Percentiles rank a stretch among this genome's conserved stretches.
Conservation (phyloP, 441 rosid genomes). For the Adansonia madagascariensis region DNA sequence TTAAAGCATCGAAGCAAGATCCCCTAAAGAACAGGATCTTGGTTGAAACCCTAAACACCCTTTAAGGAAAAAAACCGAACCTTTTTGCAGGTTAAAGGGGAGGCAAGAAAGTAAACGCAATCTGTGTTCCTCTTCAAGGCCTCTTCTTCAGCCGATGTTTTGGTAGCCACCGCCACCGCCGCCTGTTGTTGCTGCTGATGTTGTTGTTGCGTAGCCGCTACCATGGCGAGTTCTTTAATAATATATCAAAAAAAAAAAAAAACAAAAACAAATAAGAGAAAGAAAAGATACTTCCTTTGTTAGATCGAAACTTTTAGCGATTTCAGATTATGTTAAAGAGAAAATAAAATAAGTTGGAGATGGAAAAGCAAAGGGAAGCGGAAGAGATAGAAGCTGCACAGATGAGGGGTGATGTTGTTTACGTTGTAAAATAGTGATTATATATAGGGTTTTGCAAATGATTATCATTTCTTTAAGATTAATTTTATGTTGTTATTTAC, state of each 20-base stretch:
- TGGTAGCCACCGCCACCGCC: slow-evolving; percentile 8
- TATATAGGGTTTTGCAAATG: no score
- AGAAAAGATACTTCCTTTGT: slow-evolving; percentile 23
- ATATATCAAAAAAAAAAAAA: slow-evolving; percentile 17
- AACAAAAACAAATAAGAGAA: background rate
- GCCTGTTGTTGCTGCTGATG: slow-evolving; percentile 36
- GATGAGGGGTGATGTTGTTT: no score
- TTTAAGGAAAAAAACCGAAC: background rate
- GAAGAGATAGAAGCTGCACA: no score
- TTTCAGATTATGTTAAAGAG: slow-evolving; percentile 25
- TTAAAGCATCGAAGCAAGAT: slow-evolving; percentile 18
- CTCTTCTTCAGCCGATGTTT: slow-evolving; percentile 70
- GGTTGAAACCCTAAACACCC: slow-evolving; percentile 21
- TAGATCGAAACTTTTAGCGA: slow-evolving; percentile 32
- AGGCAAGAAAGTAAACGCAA: slow-evolving; percentile 98
- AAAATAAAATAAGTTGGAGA: background rate
- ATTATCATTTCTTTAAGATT: no score
- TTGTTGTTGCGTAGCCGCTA: slow-evolving; percentile 45
- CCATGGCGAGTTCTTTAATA: slow-evolving; percentile 49
- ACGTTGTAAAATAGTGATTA: no score
- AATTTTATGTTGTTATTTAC: no score
- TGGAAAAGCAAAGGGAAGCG: no score
- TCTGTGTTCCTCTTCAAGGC: slow-evolving; percentile 90
- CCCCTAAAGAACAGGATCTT: slow-evolving; percentile 15
- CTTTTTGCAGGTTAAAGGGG: slow-evolving; percentile 86